Base-by-base conservation (phyloP, 164 flowering plant genomes). In the Nelumbo lutea region DNA sequence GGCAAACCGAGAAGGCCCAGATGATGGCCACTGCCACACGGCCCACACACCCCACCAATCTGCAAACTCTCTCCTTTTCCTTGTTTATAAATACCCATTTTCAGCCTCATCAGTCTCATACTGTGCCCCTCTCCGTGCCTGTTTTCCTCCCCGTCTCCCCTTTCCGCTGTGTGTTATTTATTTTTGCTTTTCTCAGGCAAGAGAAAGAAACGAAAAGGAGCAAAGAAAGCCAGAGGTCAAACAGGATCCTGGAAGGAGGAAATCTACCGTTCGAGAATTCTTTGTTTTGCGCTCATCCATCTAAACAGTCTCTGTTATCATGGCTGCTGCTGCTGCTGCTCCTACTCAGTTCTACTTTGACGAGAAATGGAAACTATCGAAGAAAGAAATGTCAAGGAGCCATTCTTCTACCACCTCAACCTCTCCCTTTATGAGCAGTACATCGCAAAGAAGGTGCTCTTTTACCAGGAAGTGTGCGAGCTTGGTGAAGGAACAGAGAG, bases 291-390 rank as follows among this genome's bases (percentile, higher is more conserved):
- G 15, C 55, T 64, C 40, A 46, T 39, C 38, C 38, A 7, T 11
- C 8, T 39, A 9, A 40, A 59, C 6, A 13, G 47, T 39, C 14
- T 14, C 15, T 2, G 27, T 27, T 27, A 10, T 9, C 14, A 62
- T 58, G 51, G 47, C 62, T 38, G 71, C 78, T 2, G 64, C 40
- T 45, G 70, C 70, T n/a, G 55, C 39, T 68, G 27, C 65, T 10
- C 53, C 67, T 40, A 74, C 82, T 3, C 73, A 71, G 57, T 73
- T 86, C 39, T 85, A 76, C 59, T 62, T 86, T n/a, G 87, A 86
- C 41, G 90, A 85, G 61, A 88, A 90, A 65, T 88, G 90, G 90
- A 88, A 84, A 76, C 68, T 85, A 9, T 85, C 96, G 5, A 89
- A 83, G 81, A 89, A 89, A 59, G 84, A 83, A 64, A 82, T 79